These are phyloP conservation scores for Phytopythium montanum DNA, from an alignment of 352 stramenopile species.

Conservation along the genomic window DNA sequence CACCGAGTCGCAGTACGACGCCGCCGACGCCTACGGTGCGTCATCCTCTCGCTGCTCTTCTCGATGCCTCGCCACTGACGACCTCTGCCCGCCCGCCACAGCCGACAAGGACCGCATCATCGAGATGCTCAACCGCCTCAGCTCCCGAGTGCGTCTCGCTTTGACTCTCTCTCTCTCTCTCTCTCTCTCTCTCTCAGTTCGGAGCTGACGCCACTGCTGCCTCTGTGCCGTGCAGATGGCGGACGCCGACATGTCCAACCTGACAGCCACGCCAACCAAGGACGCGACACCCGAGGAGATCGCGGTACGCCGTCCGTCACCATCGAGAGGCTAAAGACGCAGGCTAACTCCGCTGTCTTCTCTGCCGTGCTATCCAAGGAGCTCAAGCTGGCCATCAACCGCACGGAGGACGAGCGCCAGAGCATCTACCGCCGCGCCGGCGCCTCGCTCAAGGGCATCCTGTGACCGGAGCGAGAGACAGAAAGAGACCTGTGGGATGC, in stretches of 20 bases:
- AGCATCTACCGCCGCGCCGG: conserved; percentile 74
- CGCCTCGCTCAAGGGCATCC: conserved; percentile 73
- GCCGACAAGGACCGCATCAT: conserved; percentile 85
- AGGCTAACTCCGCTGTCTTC: too few species aligned
- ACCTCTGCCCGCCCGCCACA: conserved; percentile 11
- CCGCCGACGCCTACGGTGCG: conserved; percentile 73
- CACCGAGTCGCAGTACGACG: conserved; percentile 54
- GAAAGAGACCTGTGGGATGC: not conserved
- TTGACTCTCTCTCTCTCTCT: not conserved
- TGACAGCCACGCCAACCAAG: conserved; percentile 73
- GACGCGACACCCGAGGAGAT: conserved; percentile 79
- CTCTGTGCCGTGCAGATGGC: conserved; percentile 47
- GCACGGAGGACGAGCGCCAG: conserved; percentile 74
- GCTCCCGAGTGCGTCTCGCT: conserved; percentile 45
- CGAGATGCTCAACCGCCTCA: conserved; percentile 87
- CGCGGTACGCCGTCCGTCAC: conserved; percentile 21
- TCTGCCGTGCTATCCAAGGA: conserved; percentile 38
- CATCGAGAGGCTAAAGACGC: too few species aligned
- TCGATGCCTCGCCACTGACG: too few species aligned
- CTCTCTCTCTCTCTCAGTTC: not conserved
- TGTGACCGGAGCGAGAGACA: too few species aligned
- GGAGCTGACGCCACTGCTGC: not conserved
- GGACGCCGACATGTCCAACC: conserved; percentile 85
- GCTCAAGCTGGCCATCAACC: conserved; percentile 73
- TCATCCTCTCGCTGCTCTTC: not conserved